Evolutionary conservation across 352 stramenopile genomes (phyloP), one percentile per base, ranked within the genome.

Genomic region (Pythium aristosporum): DNA sequence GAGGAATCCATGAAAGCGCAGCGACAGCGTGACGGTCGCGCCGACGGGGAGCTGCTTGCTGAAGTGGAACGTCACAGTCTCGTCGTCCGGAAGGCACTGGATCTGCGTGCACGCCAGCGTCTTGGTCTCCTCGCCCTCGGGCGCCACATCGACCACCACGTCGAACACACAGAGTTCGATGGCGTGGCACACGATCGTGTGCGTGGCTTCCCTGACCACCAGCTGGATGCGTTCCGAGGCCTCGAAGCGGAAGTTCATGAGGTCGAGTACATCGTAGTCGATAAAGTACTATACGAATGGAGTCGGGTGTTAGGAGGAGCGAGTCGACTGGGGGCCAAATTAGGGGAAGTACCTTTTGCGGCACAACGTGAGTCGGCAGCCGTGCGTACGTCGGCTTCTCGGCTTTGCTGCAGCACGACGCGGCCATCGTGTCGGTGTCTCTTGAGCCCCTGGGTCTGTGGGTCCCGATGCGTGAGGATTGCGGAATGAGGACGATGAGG

Each of bases 101-200:
- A 88, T 80, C 67, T 87, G 67, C 55, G 80, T 55, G 47, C 74
- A 79, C 44, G 71, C 47, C n/a, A 87, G 43, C 52, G 67, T 69
- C 56, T 69, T 72, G 32, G 5, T 53, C 47, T 74, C 65, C 16
- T 72, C 72, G 18, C 66, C 55, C 39, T 57, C 62, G 0, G 25
- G 18, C 7, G 32, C 69, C 34, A 93, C 61, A 32, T 76, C 71
- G 23, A 90, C 79, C 41, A 68, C 76, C 32, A 96, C 79, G 65
- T 85, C 68, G 47, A 86, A 88, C 50, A 90, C 84, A 62, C 89
- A 88, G 4, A 99, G 82, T 77, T 99, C 96, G 49, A 98, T 96
- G 36, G 92, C 87, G 76, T 99, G 96, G 67, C 98, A 90, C 41
- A 80, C 95, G 66, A 99, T 92, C 32, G 75, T 79, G 43, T 43